These are phyloP conservation scores for Starmerella stigmatis DNA, from an alignment of 805 yeast species.

Conservation along the genomic window DNA sequence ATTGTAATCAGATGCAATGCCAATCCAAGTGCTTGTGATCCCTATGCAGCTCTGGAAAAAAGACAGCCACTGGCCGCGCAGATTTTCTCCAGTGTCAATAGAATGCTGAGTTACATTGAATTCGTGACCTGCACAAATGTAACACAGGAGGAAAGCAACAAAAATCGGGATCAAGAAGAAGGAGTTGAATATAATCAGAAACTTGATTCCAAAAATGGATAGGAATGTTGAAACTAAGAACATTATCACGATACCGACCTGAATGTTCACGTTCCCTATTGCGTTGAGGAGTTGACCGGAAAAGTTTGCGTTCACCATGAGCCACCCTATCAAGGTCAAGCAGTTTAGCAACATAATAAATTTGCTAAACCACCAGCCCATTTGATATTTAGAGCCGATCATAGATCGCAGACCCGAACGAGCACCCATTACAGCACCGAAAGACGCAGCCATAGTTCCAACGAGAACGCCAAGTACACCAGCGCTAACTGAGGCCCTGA, in stretches of 20 bases:
- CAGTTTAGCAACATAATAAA: constrained; percentile 61
- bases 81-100: constrained; percentile 31
- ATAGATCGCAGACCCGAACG: constrained; percentile 82
- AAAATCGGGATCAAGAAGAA: constrained; percentile 58
- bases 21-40: constrained; percentile 82
- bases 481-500: constrained; percentile 48
- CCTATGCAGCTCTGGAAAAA: constrained; percentile 66
- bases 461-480: constrained; percentile 55
- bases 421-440: constrained; percentile 81
- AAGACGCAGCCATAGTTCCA: constrained; percentile 72
- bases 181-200: constrained; percentile 57
- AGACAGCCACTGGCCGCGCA: constrained; percentile 56
- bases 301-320: constrained; percentile 78
- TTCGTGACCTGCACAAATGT: constrained; percentile 38
- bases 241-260: constrained; percentile 65
- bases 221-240: constrained; percentile 53
- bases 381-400: constrained; percentile 68
- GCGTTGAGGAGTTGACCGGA: constrained; percentile 75
- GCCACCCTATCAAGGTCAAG: constrained; percentile 81
- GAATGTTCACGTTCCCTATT: constrained; percentile 57
- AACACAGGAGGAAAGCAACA: constrained; percentile 55
- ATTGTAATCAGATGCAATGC: constrained; percentile 75
- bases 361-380: constrained; percentile 80
- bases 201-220: constrained; percentile 69
- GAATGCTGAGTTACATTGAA: constrained; percentile 30